phyloP scores from a whole-genome alignment of 225 moss, liverwort and hornwort species.

The Polytrichum commune region DNA sequence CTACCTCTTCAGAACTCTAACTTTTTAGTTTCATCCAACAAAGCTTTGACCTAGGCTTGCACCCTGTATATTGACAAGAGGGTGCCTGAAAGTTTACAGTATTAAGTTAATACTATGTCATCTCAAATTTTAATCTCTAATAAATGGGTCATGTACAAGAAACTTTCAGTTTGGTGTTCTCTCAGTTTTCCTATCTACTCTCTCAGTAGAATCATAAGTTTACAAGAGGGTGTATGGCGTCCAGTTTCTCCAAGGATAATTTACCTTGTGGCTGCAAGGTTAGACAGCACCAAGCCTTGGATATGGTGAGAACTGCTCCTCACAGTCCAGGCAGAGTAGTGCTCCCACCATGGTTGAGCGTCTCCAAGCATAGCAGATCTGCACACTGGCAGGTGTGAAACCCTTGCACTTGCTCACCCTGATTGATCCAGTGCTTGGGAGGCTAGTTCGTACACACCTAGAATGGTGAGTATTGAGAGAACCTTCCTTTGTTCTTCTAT shows the following conservation, averaged over 20 bases:
- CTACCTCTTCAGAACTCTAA: neutral
- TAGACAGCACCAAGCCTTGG: too few relatives aligned
- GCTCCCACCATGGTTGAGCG: too few relatives aligned
- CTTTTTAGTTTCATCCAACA: neutral
- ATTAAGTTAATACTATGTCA: neutral
- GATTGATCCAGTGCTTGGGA: slow-evolving; percentile 4
- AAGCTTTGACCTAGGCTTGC: slow-evolving; percentile 7
- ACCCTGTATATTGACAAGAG: slow-evolving; percentile 11
- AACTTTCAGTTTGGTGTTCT: neutral
- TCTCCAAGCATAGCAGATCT: too few relatives aligned
- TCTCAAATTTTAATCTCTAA: slow-evolving; percentile 10
- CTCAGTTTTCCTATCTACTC: neutral
- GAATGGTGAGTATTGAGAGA: slow-evolving; percentile 2
- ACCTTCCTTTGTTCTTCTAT: neutral
- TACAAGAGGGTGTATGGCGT: slow-evolving; percentile 1
- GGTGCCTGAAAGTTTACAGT: slow-evolving; percentile 14
- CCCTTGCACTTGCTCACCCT: slow-evolving; percentile 3
- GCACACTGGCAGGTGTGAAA: neutral
- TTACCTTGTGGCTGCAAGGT: slow-evolving; percentile 1
- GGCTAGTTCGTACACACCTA: slow-evolving; percentile 6
- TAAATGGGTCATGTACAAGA: slow-evolving; percentile 22
- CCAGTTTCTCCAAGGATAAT: neutral
- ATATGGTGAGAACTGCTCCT: neutral
- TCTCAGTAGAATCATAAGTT: slow-evolving; percentile 8
- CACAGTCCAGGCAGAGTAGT: neutral